Evolutionary conservation across 2,329 filamentous ascomycete species (phyloP), one percentile per base, ranked within the genome.

Genomic region (Botrytis fabae): DNA sequence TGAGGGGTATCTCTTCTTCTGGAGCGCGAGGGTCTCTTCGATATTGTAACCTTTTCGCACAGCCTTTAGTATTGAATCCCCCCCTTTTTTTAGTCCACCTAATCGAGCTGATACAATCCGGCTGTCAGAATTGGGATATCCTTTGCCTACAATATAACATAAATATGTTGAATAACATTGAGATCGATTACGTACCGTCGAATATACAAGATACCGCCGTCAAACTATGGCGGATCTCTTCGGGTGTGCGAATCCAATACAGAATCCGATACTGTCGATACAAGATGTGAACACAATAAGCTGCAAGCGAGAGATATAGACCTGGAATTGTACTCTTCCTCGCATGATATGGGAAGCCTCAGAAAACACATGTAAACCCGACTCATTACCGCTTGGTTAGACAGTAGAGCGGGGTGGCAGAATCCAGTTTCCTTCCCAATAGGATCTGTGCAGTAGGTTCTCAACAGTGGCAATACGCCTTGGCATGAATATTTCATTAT

Each of bases 31-130:
- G 10, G 25, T 16, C 25, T 51, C 4, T n/a, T 51, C 25, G 48
- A 51, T 51, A 16, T 16, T 16, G 25, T 1, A 25, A 51, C 5
- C 5, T 51, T 51, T n/a, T 51, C 10, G 2, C 25, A n/a, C 12
- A n/a, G 12, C 4, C 25, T n/a, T 51, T 0, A 14, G 48, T 2
- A n/a, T 54, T 2, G 25, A 54, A n/a, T 0, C 5, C 10, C 0
- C 0, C 48, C n/a, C 14, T n/a, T n/a, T 54, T 54, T 7, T 10
- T 12, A 54, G 25, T 1, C 12, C 25, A n/a, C 8, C 25, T 54
- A 2, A 16, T 1, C 25, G 48, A 54, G 48, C 25, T n/a, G 48
- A 54, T n/a, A 54, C 6, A 7, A n/a, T 54, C 14, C 25, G n/a
- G 48, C 25, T 16, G 25, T 54, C 12, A 54, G 16, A 22, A 16